Evolutionary conservation across 2,329 filamentous ascomycete genomes (phyloP).

Genomic region (Paecilomyces dactylethromorphus): DNA sequence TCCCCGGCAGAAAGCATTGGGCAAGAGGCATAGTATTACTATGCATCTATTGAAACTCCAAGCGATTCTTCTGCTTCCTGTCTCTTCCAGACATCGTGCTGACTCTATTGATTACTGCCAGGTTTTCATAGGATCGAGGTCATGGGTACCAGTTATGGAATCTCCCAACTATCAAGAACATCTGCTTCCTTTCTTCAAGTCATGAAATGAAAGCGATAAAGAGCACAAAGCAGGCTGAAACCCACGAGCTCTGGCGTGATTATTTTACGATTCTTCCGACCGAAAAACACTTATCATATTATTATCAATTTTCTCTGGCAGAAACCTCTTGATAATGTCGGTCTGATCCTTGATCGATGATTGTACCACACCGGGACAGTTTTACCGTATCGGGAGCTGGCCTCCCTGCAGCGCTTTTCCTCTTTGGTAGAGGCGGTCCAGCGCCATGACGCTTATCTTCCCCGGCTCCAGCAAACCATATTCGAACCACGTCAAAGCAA

Average conservation of each 20-base stretch:
- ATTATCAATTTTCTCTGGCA: neutral
- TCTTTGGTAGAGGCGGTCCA: neutral
- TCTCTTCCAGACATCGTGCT: too few species aligned
- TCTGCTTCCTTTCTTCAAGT: too few species aligned
- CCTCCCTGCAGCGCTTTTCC: neutral
- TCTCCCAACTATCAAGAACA: too few species aligned
- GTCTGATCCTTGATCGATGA: slow-evolving; percentile 2
- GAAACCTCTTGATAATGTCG: neutral
- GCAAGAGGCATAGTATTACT: too few species aligned
- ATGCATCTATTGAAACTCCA: too few species aligned
- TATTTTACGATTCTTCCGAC: neutral
- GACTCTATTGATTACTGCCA: too few species aligned
- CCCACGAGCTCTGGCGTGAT: neutral
- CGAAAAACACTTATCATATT: neutral
- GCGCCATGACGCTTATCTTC: neutral
- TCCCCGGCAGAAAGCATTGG: too few species aligned
- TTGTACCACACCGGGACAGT: slow-evolving; percentile 16
- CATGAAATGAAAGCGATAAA: too few species aligned
- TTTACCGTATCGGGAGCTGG: slow-evolving; percentile 15
- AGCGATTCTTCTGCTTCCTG: too few species aligned
- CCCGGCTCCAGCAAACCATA: neutral
- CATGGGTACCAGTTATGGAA: too few species aligned
- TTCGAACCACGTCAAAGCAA: neutral
- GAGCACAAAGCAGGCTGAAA: neutral
- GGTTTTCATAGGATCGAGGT: too few species aligned